phyloP scores from a whole-genome alignment of 805 yeast genomes.

The Naumovozyma castellii region DNA sequence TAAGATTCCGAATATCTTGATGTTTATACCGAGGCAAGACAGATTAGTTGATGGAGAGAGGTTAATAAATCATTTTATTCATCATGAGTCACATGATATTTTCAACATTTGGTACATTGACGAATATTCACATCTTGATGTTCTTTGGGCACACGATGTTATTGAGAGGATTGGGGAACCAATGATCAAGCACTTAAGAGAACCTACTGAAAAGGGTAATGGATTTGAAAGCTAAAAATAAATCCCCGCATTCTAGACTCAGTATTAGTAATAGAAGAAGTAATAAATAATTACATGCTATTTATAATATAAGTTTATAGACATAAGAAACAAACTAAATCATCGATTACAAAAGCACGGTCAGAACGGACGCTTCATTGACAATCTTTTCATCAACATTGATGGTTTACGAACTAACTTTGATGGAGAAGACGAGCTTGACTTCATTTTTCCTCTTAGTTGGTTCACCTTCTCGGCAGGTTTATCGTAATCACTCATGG shows the following conservation, averaged over 20 bases:
- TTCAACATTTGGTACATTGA: slow-evolving; percentile 35
- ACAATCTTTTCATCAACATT: slow-evolving; percentile 26
- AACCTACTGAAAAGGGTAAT: too few species aligned
- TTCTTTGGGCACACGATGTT: slow-evolving; percentile 82
- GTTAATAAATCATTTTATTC: slow-evolving; percentile 53
- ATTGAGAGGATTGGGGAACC: slow-evolving; percentile 53
- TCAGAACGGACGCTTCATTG: slow-evolving; percentile 3
- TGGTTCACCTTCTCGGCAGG: slow-evolving; percentile 32
- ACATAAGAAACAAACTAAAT: not conserved
- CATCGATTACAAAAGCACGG: not conserved
- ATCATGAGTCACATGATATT: slow-evolving; percentile 38
- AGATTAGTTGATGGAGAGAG: slow-evolving; percentile 66
- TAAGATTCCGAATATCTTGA: slow-evolving; percentile 47
- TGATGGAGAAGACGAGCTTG: slow-evolving; percentile 23
- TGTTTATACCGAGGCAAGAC: slow-evolving; percentile 68
- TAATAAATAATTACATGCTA: not conserved
- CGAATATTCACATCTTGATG: slow-evolving; percentile 79
- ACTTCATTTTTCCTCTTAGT: slow-evolving; percentile 27
- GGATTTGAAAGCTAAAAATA: too few species aligned
- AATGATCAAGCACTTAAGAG: slow-evolving; percentile 30
- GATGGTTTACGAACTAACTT: slow-evolving; percentile 30
- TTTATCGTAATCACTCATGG: slow-evolving; percentile 33
- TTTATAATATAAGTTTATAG: not conserved
- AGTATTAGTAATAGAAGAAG: not conserved
- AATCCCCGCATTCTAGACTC: too few species aligned